Conservation (phyloP, 192 early-diverging fungal species). For the Nowakowskiella sp. region DNA sequence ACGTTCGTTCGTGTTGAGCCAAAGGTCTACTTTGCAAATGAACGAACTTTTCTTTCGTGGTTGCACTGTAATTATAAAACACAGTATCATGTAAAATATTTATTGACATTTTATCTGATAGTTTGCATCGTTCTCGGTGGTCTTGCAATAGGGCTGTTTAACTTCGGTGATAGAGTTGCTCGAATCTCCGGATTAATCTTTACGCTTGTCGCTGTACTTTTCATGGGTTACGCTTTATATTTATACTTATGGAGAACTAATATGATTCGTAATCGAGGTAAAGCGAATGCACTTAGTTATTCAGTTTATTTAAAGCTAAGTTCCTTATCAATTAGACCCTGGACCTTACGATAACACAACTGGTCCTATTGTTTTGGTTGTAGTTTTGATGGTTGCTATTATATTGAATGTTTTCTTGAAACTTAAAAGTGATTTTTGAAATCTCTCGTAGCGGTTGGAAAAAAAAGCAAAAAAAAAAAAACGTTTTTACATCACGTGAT, state of each 20-base stretch:
- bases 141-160: slow-evolving; percentile 64
- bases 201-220: slow-evolving; percentile 57
- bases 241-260: slow-evolving; percentile 61
- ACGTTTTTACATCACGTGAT: no score
- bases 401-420: slow-evolving; percentile 47
- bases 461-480: no score
- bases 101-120: slow-evolving; percentile 9
- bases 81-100: neutral
- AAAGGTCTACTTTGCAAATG: slow-evolving; percentile 83
- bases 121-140: slow-evolving; percentile 57
- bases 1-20: slow-evolving; percentile 66
- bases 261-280: slow-evolving; percentile 54
- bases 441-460: no score
- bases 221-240: slow-evolving; percentile 63
- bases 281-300: slow-evolving; percentile 37
- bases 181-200: slow-evolving; percentile 64
- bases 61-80: slow-evolving; percentile 50
- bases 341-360: slow-evolving; percentile 58
- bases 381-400: slow-evolving; percentile 50
- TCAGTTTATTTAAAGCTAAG: neutral
- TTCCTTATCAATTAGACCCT: slow-evolving; percentile 13
- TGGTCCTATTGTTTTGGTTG: slow-evolving; percentile 63
- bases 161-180: slow-evolving; percentile 63
- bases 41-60: slow-evolving; percentile 79
- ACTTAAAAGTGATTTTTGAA: slow-evolving; percentile 12